Conservation (phyloP, 257 asterid genomes). For the Handroanthus guayacan region DNA sequence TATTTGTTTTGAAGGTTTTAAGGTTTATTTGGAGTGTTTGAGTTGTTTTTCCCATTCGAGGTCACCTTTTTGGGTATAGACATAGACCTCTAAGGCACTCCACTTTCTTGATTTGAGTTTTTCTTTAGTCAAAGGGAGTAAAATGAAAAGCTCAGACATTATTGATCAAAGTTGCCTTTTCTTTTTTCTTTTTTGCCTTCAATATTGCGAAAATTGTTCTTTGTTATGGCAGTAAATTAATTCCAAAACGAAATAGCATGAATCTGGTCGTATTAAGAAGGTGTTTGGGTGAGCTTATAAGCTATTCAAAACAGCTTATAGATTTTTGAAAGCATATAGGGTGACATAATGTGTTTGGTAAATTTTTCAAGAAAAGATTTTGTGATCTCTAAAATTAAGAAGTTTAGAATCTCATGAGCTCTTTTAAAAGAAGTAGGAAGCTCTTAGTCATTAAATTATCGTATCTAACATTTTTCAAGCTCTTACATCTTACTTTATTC, state of each 20-base stretch:
- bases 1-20: not conserved
- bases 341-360: no score
- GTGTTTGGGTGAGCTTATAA: no score
- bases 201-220: not conserved
- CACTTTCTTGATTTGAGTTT: constrained; percentile 11
- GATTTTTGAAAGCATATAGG: no score
- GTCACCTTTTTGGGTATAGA: constrained; percentile 9
- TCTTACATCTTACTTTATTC: no score
- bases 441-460: no score
- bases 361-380: no score
- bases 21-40: constrained; percentile 14
- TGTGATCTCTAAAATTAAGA: no score
- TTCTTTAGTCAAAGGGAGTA: not conserved
- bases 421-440: no score
- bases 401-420: no score
- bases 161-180: not conserved
- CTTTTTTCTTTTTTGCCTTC: not conserved
- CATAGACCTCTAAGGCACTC: not conserved
- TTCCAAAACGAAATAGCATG: not conserved
- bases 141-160: not conserved
- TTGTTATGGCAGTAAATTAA: not conserved
- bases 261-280: not conserved
- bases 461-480: no score
- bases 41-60: not conserved
- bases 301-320: no score